Conservation (phyloP, 2,329 filamentous ascomycete genomes). For the Stylonectria norvegica region DNA sequence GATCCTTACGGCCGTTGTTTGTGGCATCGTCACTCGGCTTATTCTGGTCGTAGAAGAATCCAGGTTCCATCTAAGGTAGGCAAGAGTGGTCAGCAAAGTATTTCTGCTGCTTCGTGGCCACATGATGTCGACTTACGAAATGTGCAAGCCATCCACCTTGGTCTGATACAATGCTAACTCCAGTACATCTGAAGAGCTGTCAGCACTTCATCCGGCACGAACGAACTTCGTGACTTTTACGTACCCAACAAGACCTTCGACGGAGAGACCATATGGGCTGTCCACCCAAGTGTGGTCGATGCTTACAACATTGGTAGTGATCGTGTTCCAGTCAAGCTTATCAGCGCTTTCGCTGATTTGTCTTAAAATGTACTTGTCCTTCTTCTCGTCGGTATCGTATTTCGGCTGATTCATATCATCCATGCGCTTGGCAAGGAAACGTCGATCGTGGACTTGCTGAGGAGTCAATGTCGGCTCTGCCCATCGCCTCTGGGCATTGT, state of each 20-base stretch:
- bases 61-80: background rate
- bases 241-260: background rate
- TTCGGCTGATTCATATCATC: background rate
- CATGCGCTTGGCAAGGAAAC: constrained; percentile 2
- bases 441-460: constrained; percentile 1
- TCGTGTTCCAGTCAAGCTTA: constrained; percentile 1
- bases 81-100: no score
- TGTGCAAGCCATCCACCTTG: background rate
- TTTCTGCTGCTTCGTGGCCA: background rate
- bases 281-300: background rate
- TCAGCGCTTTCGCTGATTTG: background rate
- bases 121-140: background rate
- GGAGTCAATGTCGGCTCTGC: constrained; percentile 4
- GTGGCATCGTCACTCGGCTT: background rate
- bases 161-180: background rate
- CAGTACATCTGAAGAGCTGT: background rate
- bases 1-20: constrained; percentile 1
- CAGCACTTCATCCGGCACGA: no score
- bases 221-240: no score
- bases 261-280: background rate
- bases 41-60: background rate
- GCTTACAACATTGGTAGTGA: constrained; percentile 1
- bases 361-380: background rate
- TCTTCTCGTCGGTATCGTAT: background rate
- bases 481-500: constrained; percentile 3